Conservation (phyloP, 306 rosid species). For the Luffa aegyptiaca region DNA sequence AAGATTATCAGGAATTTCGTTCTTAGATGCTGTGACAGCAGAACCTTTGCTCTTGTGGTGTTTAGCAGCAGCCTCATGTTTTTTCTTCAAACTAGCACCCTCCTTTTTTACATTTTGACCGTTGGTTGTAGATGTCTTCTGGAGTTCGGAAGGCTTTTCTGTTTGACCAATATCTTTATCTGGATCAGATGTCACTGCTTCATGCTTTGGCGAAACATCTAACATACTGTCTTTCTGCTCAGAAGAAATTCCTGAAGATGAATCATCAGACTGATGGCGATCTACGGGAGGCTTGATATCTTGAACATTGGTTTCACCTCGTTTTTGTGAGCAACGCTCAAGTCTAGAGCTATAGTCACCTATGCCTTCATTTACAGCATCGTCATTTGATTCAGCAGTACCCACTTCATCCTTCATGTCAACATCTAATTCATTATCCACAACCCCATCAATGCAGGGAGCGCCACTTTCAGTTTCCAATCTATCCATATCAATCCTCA, state of each 20-base stretch:
- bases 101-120: conserved; percentile 44
- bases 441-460: conserved; percentile 43
- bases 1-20: conserved; percentile 18
- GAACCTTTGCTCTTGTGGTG: conserved; percentile 28
- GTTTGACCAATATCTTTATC: conserved; percentile 25
- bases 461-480: conserved; percentile 52
- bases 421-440: conserved; percentile 26
- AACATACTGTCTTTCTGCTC: conserved; percentile 31
- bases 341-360: conserved; percentile 38
- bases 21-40: conserved; percentile 31
- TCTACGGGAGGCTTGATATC: conserved; percentile 34
- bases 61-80: conserved; percentile 34
- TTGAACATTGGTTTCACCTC: conserved; percentile 34
- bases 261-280: conserved; percentile 28
- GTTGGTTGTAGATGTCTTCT: conserved; percentile 25
- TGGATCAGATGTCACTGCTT: conserved; percentile 21
- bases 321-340: conserved; percentile 46
- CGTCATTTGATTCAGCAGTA: conserved; percentile 25
- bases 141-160: conserved; percentile 29
- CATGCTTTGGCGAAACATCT: conserved; percentile 25
- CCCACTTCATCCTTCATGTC: conserved; percentile 40
- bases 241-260: conserved; percentile 36
- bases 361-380: conserved; percentile 17
- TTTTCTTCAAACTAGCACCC: conserved; percentile 38
- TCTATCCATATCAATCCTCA: conserved; percentile 48